phyloP scores from a whole-genome alignment of 2,329 filamentous ascomycete species.

The Fusarium sp. region DNA sequence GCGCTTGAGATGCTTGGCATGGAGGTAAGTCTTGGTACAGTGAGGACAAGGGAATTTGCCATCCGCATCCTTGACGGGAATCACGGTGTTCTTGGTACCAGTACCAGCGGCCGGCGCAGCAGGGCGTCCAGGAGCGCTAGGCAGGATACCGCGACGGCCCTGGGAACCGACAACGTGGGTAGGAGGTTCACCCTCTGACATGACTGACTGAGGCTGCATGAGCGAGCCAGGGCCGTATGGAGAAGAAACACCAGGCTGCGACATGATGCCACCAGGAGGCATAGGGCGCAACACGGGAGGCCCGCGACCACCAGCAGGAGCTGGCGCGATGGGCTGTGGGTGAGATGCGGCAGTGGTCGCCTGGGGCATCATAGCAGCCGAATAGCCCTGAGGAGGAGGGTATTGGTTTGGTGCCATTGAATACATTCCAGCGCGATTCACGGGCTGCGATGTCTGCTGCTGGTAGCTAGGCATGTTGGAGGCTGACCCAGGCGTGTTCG shows the following conservation, averaged over 20 bases:
- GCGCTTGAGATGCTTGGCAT: slow-evolving; percentile 97
- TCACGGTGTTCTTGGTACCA: slow-evolving; percentile 81
- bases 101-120: slow-evolving; percentile 79
- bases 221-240: slow-evolving; percentile 71
- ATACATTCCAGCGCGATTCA: slow-evolving; percentile 64
- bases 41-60: slow-evolving; percentile 98
- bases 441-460: slow-evolving; percentile 64
- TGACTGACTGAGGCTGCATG: slow-evolving; percentile 69
- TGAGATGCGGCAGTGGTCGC: slow-evolving; percentile 76
- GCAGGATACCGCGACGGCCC: slow-evolving; percentile 89
- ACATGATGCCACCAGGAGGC: slow-evolving; percentile 75
- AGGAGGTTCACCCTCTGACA: slow-evolving; percentile 73
- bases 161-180: slow-evolving; percentile 97
- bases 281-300: slow-evolving; percentile 77
- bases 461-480: slow-evolving; percentile 68
- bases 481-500: slow-evolving; percentile 70
- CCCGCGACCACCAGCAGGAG: slow-evolving; percentile 69
- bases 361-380: slow-evolving; percentile 74
- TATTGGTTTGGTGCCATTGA: slow-evolving; percentile 70
- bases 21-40: slow-evolving; percentile 97
- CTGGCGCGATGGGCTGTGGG: slow-evolving; percentile 81
- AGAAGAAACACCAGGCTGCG: slow-evolving; percentile 68
- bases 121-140: slow-evolving; percentile 88
- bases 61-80: slow-evolving; percentile 94
- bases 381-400: slow-evolving; percentile 68